Base-by-base conservation (phyloP, 805 yeast species). In the Priceomyces carsonii region DNA sequence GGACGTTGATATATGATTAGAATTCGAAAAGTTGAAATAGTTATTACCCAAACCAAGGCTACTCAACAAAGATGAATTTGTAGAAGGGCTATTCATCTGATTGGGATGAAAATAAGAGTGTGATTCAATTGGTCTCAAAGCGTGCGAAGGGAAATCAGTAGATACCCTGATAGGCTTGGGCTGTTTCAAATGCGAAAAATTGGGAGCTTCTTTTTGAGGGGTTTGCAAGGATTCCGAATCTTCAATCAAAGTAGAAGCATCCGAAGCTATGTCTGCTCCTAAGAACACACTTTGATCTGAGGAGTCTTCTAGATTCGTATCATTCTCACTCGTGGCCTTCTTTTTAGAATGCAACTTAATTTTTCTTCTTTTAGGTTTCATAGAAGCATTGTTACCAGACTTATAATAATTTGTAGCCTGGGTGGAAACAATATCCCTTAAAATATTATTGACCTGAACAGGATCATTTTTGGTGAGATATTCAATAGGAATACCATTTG, bases 291-390 rank as follows among this genome's bases (percentile, higher is more conserved):
- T 35, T 12, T 18, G 8, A 28, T 28, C 13, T 7, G 15, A 18
- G 4, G 29, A 17, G 5, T 21, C 7, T 18, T 33, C 24, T 6
- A n/a, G 24, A 17, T 24, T 19, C 14, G 7, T 19, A 22, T 22
- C 8, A 6, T 13, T 27, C 9, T 10, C 26, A 8, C 13, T n/a
- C 23, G 17, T 18, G 16, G 17, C 13, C 10, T 18, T 10, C 32
- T 44, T 41, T 36, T 41, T 50, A 35, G 37, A 49, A 16, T 45
- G 41, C 37, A 70, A 34, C 40, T 59, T 66, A 33, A 72, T 63
- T 12, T 51, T 57, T 47, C 78, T 51, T 52, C 78, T 53, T 49
- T 68, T 68, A 5, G 76, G 75, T 39, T 66, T 65, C 12, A 32
- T 33, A 9, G 38, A 39, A 17, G 40, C 33, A 21, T 47, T 48